Evolutionary conservation across 257 asterid genomes (phyloP), one percentile per base, ranked within the genome.

Genomic region (Solanum virginianum): DNA sequence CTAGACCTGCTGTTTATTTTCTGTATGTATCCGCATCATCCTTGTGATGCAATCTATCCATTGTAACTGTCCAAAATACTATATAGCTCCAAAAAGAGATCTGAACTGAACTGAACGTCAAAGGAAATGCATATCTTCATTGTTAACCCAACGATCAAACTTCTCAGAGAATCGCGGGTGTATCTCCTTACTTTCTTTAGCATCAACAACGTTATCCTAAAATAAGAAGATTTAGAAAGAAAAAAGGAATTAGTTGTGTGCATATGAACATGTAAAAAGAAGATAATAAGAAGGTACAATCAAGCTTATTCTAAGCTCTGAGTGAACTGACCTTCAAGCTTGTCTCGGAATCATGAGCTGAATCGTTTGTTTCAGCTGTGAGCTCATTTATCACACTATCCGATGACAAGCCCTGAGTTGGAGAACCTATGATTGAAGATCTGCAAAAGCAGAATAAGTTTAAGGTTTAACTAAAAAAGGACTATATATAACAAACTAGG

Each of bases 111-210:
- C 80, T 18, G 66, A 56, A 65, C 84, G 54, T 93, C 91, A 92
- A 83, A 88, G 92, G 81, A 92, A 91, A 59, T 90, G 88, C 88
- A 88, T 56, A 74, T 89, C 87, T 49, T 92, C 97, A 32, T 90
- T 57, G 17, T 24, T 84, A 80, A 96, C 97, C 98, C 98, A 96
- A 7, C 88, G 87, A 81, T 87, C 88, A 79, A 96, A 95, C 85
- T 88, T 88, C 71, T 93, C 92, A 4, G 97, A 92, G 82, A 77
- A 93, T 84, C 88, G 87, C 24, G 53, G 66, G 75, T 81, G 85
- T 53, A 83, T 70, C 55, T 86, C 39, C n/a, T 87, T 85, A 26
- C 80, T 85, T 41, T 49, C 43, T 55, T 86, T 86, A 16, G 36
- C 59, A 81, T 83, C 66, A 74, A 74, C 13, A 4, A 6, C 7